Percentiles rank a stretch among this genome's conserved stretches.
Conservation (phyloP, 2,329 filamentous ascomycete genomes). For the Pyricularia sp. region DNA sequence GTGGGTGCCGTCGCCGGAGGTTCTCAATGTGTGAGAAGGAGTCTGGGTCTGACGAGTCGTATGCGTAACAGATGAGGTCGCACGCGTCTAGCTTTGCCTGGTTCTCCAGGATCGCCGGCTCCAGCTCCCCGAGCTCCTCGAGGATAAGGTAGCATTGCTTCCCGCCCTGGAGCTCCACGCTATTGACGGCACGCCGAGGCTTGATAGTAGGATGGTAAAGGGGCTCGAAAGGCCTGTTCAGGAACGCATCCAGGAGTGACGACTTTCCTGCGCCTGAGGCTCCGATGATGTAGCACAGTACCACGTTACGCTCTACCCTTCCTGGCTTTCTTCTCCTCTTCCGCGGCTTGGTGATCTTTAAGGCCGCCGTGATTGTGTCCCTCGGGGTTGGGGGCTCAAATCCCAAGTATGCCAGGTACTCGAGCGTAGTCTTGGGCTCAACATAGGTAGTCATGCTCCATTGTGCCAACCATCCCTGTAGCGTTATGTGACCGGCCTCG, state of each 20-base stretch:
- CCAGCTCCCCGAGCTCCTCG: conserved; percentile 90
- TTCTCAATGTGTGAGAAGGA: conserved; percentile 88
- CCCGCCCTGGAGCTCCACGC: conserved; percentile 87
- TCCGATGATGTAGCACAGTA: conserved; percentile 86
- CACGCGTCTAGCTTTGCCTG: conserved; percentile 82
- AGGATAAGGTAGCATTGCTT: conserved; percentile 96
- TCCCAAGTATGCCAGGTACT: conserved; percentile 91
- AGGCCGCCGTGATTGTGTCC: conserved; percentile 60
- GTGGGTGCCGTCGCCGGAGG: conserved; percentile 67
- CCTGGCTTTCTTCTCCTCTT: conserved; percentile 76
- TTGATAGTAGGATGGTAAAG: conserved; percentile 93
- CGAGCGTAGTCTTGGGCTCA: conserved; percentile 87
- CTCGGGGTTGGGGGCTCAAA: conserved; percentile 77
- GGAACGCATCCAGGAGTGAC: conserved; percentile 79
- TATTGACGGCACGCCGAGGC: conserved; percentile 87
- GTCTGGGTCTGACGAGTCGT: conserved; percentile 94
- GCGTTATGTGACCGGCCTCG: conserved; percentile 87
- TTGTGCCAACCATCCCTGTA: conserved; percentile 96
- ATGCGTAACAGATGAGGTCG: conserved; percentile 89
- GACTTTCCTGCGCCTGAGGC: conserved; percentile 84
- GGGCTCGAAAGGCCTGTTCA: conserved; percentile 75
- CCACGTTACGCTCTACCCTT: conserved; percentile 86
- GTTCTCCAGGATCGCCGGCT: conserved; percentile 90
- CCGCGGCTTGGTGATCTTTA: conserved; percentile 87
- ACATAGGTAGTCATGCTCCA: conserved; percentile 99